Percentiles rank a stretch among this genome's conserved stretches.
Conservation (phyloP, 1,284 basidiomycete species). For the Austroboletus niveus region DNA sequence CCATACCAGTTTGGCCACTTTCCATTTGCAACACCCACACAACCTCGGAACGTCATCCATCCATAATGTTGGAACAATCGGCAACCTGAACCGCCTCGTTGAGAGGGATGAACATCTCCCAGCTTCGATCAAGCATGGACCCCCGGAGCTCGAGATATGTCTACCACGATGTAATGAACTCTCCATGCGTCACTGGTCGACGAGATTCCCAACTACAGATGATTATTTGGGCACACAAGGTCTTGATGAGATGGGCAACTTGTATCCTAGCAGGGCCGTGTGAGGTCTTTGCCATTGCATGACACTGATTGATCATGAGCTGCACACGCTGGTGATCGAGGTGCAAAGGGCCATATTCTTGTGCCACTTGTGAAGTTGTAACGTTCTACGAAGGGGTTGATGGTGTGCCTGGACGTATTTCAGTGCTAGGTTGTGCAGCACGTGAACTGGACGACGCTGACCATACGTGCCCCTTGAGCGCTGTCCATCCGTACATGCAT, state of each 20-base stretch:
- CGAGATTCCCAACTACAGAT: constrained; percentile 17
- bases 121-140: constrained; percentile 23
- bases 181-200: constrained; percentile 18
- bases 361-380: neutral
- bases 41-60: constrained; percentile 21
- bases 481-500: neutral
- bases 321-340: constrained; percentile 22
- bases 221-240: constrained; percentile 11
- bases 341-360: constrained; percentile 8
- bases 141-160: constrained; percentile 18
- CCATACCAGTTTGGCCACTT: constrained; percentile 20
- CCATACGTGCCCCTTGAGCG: neutral
- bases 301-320: constrained; percentile 11
- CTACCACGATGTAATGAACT: constrained; percentile 16
- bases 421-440: constrained; percentile 13
- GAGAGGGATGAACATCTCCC: constrained; percentile 12
- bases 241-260: constrained; percentile 10
- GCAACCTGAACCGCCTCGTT: neutral
- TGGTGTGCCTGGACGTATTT: constrained; percentile 10
- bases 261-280: constrained; percentile 16
- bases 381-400: constrained; percentile 6
- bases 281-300: constrained; percentile 17
- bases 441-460: constrained; percentile 18
- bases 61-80: constrained; percentile 19
- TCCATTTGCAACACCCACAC: constrained; percentile 17